Evolutionary conservation across 2,329 filamentous ascomycete genomes (phyloP).

Genomic region (Penicillium sp.): DNA sequence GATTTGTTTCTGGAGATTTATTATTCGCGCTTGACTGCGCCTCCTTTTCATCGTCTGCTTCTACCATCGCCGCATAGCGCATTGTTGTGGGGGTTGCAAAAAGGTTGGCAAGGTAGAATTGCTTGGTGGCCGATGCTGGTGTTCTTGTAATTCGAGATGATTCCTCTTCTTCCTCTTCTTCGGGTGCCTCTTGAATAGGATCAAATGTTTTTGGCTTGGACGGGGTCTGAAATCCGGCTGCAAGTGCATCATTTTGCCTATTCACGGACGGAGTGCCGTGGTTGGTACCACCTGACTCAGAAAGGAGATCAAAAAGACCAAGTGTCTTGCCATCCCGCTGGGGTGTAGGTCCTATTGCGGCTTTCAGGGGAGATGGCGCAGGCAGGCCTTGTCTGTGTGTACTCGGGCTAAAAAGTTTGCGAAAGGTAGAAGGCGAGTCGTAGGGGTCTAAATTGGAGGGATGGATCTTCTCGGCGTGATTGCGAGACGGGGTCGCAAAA

Average conservation of each 20-base stretch:
- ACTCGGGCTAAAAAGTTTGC: constrained; percentile 42
- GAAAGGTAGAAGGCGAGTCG: constrained; percentile 46
- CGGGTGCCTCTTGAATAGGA: constrained; percentile 34
- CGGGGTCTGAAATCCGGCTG: constrained; percentile 41
- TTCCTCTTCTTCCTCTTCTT: constrained; percentile 31
- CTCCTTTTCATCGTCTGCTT: constrained; percentile 31
- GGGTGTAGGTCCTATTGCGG: constrained; percentile 53
- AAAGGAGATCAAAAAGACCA: constrained; percentile 54
- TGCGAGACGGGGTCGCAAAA: constrained; percentile 39
- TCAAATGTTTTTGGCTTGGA: constrained; percentile 37
- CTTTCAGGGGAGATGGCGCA: constrained; percentile 41
- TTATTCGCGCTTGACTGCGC: constrained; percentile 11
- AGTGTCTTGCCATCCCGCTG: constrained; percentile 54
- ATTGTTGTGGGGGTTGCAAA: constrained; percentile 52
- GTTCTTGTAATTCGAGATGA: constrained; percentile 37
- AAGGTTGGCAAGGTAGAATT: constrained; percentile 49
- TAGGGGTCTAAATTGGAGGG: constrained; percentile 50
- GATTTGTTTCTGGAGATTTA: constrained; percentile 20
- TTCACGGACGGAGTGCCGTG: constrained; percentile 36
- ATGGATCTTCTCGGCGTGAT: constrained; percentile 31
- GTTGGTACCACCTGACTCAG: constrained; percentile 41
- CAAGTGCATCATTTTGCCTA: constrained; percentile 30
- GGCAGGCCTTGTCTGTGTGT: constrained; percentile 32
- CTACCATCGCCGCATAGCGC: constrained; percentile 47
- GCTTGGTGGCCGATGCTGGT: constrained; percentile 49